Base-by-base conservation (phyloP, 257 asterid species). In the Buddleja alternifolia region DNA sequence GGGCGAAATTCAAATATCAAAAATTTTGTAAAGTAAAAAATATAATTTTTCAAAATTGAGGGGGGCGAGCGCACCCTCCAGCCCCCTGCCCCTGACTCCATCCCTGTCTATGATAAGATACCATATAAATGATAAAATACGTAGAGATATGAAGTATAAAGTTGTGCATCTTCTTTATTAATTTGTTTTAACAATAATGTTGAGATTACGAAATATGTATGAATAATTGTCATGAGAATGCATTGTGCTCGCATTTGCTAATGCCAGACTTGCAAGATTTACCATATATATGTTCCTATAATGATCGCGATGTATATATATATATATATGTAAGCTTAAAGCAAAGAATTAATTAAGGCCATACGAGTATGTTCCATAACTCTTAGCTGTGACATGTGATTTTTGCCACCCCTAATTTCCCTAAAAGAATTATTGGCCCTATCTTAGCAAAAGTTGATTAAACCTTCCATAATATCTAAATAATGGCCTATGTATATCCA, bases 351-450 rank as follows among this genome's bases (percentile, higher is more conserved):
- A 39, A 63, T 63, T 54, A 63, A 63, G 36, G 61, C 76, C 63
- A 57, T 56, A 44, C 73, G 55, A 70, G 17, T 64, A 29, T 57
- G 53, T 55, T 63, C 61, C 71, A 7, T 15, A 40, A 37, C 59
- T 44, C 73, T 74, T 61, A 68, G 79, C 75, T 63, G 73, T 75
- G 68, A 57, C 72, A 70, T 70, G 80, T 63, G 80, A 59, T 69
- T 70, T n/a, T 75, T 70, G 75, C 65, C 69, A 70, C 69, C 75
- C 55, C 47, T 25, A 53, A n/a, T n/a, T n/a, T n/a, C n/a, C 10
- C 37, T 54, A 40, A 29, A 29, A 29, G 2, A 67, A 52, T 67
- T 24, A 51, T 68, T 60, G 74, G 15, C 60, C 63, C 63, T 54
- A 45, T 16, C 14, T 50, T 48, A 0, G 2, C 5, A 17, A 56